Percentiles rank a stretch among this genome's conserved stretches.
phyloP scores from a whole-genome alignment of 345 rosid genomes.

The Sonneratia alba region DNA sequence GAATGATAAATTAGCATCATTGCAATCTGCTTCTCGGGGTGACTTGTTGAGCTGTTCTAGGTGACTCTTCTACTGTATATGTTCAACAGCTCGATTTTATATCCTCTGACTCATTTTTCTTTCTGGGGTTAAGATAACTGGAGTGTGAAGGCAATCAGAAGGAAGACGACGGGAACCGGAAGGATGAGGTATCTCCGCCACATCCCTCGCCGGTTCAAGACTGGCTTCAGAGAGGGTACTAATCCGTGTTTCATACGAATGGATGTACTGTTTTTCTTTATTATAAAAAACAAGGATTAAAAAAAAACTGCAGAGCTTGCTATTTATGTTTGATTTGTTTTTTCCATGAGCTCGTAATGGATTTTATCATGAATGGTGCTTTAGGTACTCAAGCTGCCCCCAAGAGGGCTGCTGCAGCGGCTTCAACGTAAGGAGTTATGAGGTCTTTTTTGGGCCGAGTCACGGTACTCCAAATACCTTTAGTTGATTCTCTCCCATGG shows the following conservation, averaged over 20 bases:
- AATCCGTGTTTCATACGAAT: no score
- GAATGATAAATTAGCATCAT: no score
- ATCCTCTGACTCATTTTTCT: not conserved
- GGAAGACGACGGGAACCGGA: constrained; percentile 96
- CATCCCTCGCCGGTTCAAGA: constrained; percentile 82
- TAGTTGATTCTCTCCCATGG: not conserved
- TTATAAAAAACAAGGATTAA: no score
- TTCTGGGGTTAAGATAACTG: constrained; percentile 57
- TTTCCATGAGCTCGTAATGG: not conserved
- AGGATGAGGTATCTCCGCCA: constrained; percentile 87
- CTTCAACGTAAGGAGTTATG: constrained; percentile 10
- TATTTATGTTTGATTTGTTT: not conserved
- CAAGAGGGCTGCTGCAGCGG: constrained; percentile 14
- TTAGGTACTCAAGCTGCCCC: constrained; percentile 20
- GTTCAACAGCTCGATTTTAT: not conserved
- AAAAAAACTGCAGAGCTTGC: no score
- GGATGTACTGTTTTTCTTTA: not conserved
- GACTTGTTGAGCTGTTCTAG: no score
- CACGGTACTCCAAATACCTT: not conserved
- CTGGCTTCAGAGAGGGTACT: constrained; percentile 86
- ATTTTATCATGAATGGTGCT: not conserved
- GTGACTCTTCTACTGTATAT: not conserved
- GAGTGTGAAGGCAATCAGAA: constrained; percentile 94
- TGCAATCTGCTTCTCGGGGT: no score
- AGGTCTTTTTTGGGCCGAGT: no score